Percentiles rank a stretch among this genome's conserved stretches.
phyloP scores from a whole-genome alignment of 306 rosid genomes.

The Luffa aegyptiaca region DNA sequence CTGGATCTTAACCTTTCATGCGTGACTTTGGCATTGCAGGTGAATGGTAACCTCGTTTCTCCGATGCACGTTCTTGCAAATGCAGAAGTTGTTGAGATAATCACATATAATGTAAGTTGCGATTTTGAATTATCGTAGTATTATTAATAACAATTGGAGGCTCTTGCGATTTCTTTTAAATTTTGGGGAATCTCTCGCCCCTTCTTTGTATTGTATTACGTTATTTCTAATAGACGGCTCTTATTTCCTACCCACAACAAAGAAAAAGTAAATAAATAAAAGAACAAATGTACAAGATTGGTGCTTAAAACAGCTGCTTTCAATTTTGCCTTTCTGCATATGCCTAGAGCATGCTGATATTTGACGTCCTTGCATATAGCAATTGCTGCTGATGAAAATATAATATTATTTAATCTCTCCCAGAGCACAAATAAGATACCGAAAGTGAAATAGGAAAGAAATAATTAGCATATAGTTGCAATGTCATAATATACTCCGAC shows the following conservation, averaged over 20 bases:
- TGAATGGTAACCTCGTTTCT: conserved; percentile 88
- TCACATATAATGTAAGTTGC: conserved; percentile 82
- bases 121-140: conserved; percentile 1
- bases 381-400: neutral
- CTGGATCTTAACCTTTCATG: conserved; percentile 1
- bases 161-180: neutral
- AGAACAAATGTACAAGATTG: conserved; percentile 22
- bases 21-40: conserved; percentile 49
- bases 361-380: neutral
- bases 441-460: neutral
- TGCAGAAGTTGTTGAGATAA: conserved; percentile 99
- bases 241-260: neutral
- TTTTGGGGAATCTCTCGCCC: neutral
- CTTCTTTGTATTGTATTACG: neutral
- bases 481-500: neutral
- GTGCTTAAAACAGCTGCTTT: conserved; percentile 10
- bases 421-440: neutral
- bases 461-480: neutral
- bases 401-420: neutral
- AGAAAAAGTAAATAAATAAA: neutral
- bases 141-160: neutral
- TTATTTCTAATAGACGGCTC: neutral
- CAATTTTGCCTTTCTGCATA: neutral
- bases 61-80: conserved; percentile 79
- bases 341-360: neutral